A percentile compares a stretch with the other conserved stretches of the same genome.
These are phyloP conservation scores for Chlamydomonas sphaeroides DNA, from an alignment of 139 green algal species.

Conservation along the genomic window DNA sequence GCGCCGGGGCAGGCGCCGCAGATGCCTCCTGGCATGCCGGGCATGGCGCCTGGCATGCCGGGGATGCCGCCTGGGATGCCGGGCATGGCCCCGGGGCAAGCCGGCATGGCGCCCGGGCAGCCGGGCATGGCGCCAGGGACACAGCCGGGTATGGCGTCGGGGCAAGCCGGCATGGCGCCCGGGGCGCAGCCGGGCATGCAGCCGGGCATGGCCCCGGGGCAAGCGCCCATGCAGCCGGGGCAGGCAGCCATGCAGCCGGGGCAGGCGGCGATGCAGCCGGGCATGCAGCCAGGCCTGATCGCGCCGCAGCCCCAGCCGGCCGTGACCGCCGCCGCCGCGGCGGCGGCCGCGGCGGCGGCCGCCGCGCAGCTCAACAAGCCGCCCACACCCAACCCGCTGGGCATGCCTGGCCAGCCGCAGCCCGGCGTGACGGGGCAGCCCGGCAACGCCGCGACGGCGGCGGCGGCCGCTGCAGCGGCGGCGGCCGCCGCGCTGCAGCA, in stretches of 20 bases:
- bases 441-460: neutral
- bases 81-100: too few species aligned
- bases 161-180: neutral
- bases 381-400: constrained; percentile 6
- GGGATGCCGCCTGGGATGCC: too few species aligned
- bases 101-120: too few species aligned
- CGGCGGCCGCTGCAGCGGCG: neutral
- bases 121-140: neutral
- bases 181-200: neutral
- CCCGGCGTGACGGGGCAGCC: neutral
- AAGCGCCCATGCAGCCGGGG: too few species aligned
- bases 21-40: too few species aligned
- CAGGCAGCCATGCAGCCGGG: neutral
- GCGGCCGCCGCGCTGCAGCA: neutral
- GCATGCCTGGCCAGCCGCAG: neutral
- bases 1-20: neutral
- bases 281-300: neutral
- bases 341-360: neutral
- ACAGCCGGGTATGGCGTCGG: neutral
- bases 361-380: constrained; percentile 21
- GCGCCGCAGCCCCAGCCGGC: constrained; percentile 3
- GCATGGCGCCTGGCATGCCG: neutral
- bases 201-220: neutral
- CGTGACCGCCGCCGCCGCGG: neutral
- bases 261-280: neutral